Evolutionary conservation across 768 basidiomycete genomes (phyloP), one percentile per base, ranked within the genome.

Genomic region (Suillus hirtellus): DNA sequence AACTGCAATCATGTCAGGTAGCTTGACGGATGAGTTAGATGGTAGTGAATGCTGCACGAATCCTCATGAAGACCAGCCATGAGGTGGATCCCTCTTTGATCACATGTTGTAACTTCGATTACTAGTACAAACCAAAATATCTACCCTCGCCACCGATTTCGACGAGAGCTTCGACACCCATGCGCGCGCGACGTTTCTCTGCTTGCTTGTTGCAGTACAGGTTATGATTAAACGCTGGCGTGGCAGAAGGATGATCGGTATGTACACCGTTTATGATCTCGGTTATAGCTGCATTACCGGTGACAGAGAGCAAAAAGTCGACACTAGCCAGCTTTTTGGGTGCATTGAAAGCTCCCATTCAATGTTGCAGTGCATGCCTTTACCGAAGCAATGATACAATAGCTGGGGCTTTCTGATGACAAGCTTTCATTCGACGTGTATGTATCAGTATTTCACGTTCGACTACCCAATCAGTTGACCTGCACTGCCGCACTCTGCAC

Each of bases 331-430:
- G 27, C 19, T 49, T 66, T 1, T 78, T 78, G 61, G 62, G 56
- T 37, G 70, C 71, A 2, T 72, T 69, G 14, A 80, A 80, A 62
- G 78, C 75, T 60, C 76, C 75, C 2, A 65, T 80, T 9, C 66
- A 76, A 31, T 31, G 6, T 12, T 38, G 37, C 10, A 56, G 34
- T 17, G 55, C 55, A 35, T 27, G n/a, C 55, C 55, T 34, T n/a
- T 8, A 19, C 24, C 34, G 34, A 56, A n/a, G 34, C 17, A 12
- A 38, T 27, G 56, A n/a, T 38, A 17, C 14, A 38, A 59, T 2
- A 21, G 5, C 40, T 19, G 9, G 44, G 19, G 19, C 10, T 44
- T 11, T 10, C n/a, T 27, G 58, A 43, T 59, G 58, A 21, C 27
- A 44, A 24, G 38, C 59, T 24, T 59, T 59, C 9, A 24, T 24